Conservation (phyloP, 805 yeast genomes). For the Ogataea saltuana region DNA sequence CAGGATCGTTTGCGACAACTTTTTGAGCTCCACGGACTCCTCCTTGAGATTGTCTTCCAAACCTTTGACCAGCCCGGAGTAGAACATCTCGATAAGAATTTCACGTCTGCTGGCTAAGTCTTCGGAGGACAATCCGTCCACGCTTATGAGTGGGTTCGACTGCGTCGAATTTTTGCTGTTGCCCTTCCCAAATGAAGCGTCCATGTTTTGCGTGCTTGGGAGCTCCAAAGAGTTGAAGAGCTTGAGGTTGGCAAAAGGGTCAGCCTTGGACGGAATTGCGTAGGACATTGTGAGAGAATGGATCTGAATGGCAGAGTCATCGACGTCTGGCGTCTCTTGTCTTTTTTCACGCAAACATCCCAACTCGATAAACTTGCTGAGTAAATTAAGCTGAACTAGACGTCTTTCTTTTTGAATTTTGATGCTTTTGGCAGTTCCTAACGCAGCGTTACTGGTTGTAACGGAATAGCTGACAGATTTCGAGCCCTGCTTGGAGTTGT, state of each 20-base stretch:
- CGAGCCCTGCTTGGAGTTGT: constrained; percentile 24
- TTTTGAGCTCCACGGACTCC: constrained; percentile 36
- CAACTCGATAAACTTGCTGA: constrained; percentile 30
- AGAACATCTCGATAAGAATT: constrained; percentile 54
- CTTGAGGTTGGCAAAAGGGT: constrained; percentile 64
- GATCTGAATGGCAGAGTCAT: constrained; percentile 20
- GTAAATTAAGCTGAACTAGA: constrained; percentile 41
- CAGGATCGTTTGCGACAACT: constrained; percentile 18
- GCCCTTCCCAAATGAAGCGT: neutral
- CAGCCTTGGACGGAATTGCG: constrained; percentile 54
- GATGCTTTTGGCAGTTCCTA: constrained; percentile 19
- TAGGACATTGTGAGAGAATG: constrained; percentile 56
- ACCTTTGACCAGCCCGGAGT: constrained; percentile 49
- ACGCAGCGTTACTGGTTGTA: constrained; percentile 25
- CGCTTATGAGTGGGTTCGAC: constrained; percentile 31
- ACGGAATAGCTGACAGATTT: constrained; percentile 30
- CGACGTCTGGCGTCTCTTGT: constrained; percentile 1
- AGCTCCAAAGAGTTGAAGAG: constrained; percentile 48
- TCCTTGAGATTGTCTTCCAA: constrained; percentile 56
- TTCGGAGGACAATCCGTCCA: constrained; percentile 54
- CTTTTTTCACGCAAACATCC: constrained; percentile 29
- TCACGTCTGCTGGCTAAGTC: constrained; percentile 58
- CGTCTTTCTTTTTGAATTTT: constrained; percentile 38
- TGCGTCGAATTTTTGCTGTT: constrained; percentile 1
- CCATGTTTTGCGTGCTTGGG: constrained; percentile 12